Evolutionary conservation across 1,284 basidiomycete species (phyloP), one percentile per base, ranked within the genome.

Genomic region (Tilletia horrida): DNA sequence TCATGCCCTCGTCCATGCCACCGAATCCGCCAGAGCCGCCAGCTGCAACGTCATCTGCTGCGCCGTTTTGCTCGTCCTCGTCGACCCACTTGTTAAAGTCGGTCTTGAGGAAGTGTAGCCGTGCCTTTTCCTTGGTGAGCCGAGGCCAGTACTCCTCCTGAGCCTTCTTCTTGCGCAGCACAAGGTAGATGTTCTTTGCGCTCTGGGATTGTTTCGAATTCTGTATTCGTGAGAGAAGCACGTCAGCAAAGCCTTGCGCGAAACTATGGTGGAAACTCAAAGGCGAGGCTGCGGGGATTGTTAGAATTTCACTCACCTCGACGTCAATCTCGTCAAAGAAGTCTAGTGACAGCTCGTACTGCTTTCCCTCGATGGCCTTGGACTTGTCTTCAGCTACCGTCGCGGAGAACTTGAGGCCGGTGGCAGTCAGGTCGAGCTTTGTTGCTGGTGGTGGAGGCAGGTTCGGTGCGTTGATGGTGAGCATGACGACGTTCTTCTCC

Each of bases 191-290:
- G 62, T 67, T 69, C 70, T 82, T 82, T 44, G 77, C 72, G n/a
- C 75, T 81, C 42, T 77, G 75, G 44, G 69, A 69, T 31, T 75
- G 71, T 70, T 82, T 80, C 64, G 70, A 75, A 13, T 75, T 64
- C 50, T 71, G 48, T n/a, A 25, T 3, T 23, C 14, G 18, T 48
- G 47, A 16, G 2, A 7, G 47, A 48, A 25, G 8, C n/a, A 48
- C 18, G 62, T 92, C 93, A 83, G 80, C 59, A 94, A 40, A 11
- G 6, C 11, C 6, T 83, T 27, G 87, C 86, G 67, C 92, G 90
- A 52, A 87, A 87, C 4, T 86, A 88, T 45, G 91, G 84, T 68
- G 78, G 85, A 80, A 87, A 86, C 67, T 83, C 85, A 35, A 90
- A 91, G 82, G 86, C 84, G 90, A 93, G 73, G 31, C 66, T 35